A percentile compares a stretch with the other conserved stretches of the same genome.
Conservation (phyloP, 2,329 filamentous ascomycete genomes). For the Colletotrichum sp. region DNA sequence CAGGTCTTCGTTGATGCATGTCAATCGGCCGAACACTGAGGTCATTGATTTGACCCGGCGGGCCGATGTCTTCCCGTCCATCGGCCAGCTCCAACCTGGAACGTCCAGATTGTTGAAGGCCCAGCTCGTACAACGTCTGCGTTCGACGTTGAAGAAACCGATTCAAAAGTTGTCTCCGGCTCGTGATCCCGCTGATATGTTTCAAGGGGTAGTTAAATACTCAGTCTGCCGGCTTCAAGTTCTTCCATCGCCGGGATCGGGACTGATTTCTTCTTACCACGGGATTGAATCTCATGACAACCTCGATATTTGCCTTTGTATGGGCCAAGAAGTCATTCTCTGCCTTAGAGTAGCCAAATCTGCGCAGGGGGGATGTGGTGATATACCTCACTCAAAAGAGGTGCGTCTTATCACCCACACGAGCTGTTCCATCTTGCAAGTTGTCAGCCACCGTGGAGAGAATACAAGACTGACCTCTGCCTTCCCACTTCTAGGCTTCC, state of each 20-base stretch:
- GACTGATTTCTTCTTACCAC: neutral
- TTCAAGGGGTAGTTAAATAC: neutral
- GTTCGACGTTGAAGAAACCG: neutral
- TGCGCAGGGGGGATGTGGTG: neutral
- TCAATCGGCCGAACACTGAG: neutral
- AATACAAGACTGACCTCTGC: neutral
- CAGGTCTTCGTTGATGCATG: neutral
- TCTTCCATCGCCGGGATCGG: neutral
- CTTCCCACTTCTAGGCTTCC: neutral
- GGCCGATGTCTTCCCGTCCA: neutral
- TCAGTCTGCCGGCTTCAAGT: neutral
- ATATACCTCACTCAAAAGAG: neutral
- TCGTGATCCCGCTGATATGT: neutral
- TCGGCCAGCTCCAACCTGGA: neutral
- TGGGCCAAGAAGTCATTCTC: neutral
- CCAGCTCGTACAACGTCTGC: neutral
- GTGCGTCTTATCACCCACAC: neutral
- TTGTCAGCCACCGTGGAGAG: neutral
- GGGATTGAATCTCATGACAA: neutral
- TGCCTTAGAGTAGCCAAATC: neutral
- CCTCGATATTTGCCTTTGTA: neutral
- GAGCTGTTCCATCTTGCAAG: neutral
- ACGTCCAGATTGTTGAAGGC: neutral
- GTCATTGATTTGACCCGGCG: neutral
- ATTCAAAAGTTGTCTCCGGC: neutral